Percentiles rank a stretch among this genome's conserved stretches.
phyloP scores from a whole-genome alignment of 2,329 filamentous ascomycete species.

The Aureobasidium melanogenum region DNA sequence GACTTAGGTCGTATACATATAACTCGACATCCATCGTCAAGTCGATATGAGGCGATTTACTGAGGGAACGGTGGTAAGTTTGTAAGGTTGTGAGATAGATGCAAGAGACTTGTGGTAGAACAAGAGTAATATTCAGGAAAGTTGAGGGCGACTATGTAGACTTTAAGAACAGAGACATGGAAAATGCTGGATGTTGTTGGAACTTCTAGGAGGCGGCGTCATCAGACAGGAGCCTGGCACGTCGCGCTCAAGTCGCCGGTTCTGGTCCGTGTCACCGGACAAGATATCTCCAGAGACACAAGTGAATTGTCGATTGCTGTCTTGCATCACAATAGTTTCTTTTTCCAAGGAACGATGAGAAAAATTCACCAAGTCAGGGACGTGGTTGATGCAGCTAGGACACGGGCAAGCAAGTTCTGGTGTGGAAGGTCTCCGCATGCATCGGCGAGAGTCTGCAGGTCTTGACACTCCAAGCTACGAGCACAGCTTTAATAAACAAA shows the following conservation, averaged over 20 bases:
- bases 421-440: neutral
- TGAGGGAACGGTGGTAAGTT: neutral
- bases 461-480: neutral
- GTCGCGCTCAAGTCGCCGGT: constrained; percentile 15
- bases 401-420: neutral
- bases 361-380: neutral
- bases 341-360: neutral
- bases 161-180: neutral
- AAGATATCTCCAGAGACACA: neutral
- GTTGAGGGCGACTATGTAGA: neutral
- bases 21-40: constrained; percentile 39
- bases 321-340: neutral
- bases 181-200: constrained; percentile 12
- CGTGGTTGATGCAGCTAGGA: neutral
- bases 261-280: neutral
- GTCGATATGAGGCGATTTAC: neutral
- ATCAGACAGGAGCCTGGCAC: constrained; percentile 7
- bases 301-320: neutral
- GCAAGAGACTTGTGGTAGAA: neutral
- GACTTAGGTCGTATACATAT: constrained; percentile 45
- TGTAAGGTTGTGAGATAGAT: neutral
- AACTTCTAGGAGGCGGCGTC: neutral
- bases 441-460: neutral
- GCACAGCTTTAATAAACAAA: neutral
- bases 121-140: neutral